A percentile compares a stretch with the other conserved stretches of the same genome.
Conservation (phyloP, 1,284 basidiomycete species). For the Ceratobasidium sp. region DNA sequence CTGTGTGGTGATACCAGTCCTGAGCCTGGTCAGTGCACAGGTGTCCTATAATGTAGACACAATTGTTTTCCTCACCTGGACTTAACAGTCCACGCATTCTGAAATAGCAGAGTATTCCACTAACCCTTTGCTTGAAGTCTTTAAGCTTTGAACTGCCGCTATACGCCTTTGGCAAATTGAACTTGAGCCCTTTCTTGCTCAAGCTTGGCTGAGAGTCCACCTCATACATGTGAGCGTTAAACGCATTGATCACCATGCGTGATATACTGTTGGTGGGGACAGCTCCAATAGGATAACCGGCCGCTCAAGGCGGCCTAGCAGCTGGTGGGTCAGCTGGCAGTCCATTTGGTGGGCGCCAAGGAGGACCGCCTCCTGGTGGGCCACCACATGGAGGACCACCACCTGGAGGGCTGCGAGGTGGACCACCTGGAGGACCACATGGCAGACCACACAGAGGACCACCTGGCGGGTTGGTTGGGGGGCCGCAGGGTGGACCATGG, state of each 20-base stretch:
- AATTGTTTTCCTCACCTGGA: neutral
- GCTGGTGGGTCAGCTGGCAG: too few species aligned
- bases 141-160: neutral
- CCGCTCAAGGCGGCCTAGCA: too few species aligned
- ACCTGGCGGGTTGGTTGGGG: too few species aligned
- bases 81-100: neutral
- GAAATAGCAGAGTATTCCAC: neutral
- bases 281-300: slow-evolving; percentile 18
- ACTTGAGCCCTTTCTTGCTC: neutral
- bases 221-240: neutral
- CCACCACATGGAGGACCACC: too few species aligned
- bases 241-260: neutral
- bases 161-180: neutral
- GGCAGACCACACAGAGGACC: too few species aligned
- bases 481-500: too few species aligned
- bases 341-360: too few species aligned
- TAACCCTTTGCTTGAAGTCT: slow-evolving; percentile 6
- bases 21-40: neutral
- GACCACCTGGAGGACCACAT: too few species aligned
- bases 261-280: neutral
- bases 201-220: neutral
- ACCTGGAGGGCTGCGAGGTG: too few species aligned
- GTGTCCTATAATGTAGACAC: slow-evolving; percentile 4
- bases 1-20: slow-evolving; percentile 5
- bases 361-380: too few species aligned